phyloP scores from a whole-genome alignment of 106 monocot genomes.

The Hemerocallis citrina region DNA sequence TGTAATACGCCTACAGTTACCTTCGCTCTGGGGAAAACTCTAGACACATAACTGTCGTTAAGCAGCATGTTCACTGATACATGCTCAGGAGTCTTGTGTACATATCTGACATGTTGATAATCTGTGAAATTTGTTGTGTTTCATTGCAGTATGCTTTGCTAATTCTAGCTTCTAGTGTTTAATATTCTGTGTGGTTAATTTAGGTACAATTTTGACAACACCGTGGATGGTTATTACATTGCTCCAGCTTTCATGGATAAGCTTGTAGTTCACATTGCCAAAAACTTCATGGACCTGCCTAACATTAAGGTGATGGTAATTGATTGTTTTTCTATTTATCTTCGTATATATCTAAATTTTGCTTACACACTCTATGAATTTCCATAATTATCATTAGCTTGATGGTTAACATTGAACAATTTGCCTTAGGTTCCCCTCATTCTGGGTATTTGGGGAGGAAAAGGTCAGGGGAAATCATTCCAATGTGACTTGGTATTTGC shows the following conservation, averaged over 20 bases:
- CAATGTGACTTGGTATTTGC: conserved; percentile 63
- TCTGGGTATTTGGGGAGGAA: conserved; percentile 80
- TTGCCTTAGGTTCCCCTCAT: conserved; percentile 54
- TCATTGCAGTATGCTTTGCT: not conserved
- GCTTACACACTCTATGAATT: not conserved
- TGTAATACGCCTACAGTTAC: no score
- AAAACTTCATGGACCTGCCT: conserved; percentile 92
- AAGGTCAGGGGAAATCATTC: conserved; percentile 77
- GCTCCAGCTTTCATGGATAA: conserved; percentile 92
- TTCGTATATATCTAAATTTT: not conserved
- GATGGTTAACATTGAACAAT: not conserved
- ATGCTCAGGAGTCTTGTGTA: no score
- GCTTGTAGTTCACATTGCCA: conserved; percentile 85
- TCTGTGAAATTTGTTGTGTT: no score
- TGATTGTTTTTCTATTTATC: not conserved
- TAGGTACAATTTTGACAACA: conserved; percentile 78
- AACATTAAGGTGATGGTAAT: conserved; percentile 73
- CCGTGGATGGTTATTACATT: conserved; percentile 73
- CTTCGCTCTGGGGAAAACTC: no score
- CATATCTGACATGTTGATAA: no score
- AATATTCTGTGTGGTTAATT: not conserved
- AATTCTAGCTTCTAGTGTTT: not conserved
- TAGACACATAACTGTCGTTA: no score
- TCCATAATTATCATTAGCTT: not conserved
- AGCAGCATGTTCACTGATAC: no score